Evolutionary conservation across 257 asterid species (phyloP).

Genomic region (Lycium ferocissimum): DNA sequence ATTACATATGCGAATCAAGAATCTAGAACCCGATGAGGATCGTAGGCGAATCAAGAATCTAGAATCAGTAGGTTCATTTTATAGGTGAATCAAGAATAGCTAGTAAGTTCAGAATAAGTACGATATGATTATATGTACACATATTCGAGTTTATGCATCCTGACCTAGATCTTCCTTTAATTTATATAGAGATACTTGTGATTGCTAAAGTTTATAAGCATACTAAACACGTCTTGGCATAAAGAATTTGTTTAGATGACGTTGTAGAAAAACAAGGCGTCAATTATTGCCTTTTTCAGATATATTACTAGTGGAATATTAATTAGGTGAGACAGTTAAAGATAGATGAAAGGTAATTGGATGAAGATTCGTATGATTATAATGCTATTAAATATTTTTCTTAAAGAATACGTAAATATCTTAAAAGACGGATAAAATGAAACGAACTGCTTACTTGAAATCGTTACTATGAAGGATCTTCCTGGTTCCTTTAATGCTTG

Average conservation of each 20-base stretch:
- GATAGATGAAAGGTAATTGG: background rate
- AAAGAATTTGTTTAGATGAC: no score
- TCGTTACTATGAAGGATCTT: constrained; percentile 67
- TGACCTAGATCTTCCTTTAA: no score
- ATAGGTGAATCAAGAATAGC: background rate
- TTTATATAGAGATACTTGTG: no score
- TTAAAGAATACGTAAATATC: background rate
- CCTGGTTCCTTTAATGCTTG: constrained; percentile 66
- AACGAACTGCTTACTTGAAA: constrained; percentile 45
- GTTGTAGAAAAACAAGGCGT: no score
- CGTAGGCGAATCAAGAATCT: background rate
- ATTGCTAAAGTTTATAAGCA: no score
- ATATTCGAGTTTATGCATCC: background rate
- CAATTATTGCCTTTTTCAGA: no score
- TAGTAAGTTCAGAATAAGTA: background rate
- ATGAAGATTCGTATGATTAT: no score
- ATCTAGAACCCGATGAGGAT: background rate
- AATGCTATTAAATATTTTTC: background rate
- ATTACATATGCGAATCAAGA: background rate
- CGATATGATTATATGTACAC: background rate
- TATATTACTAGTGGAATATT: background rate
- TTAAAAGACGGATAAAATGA: background rate
- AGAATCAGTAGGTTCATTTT: background rate
- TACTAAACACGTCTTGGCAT: no score
- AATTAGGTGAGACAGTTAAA: background rate